phyloP scores from a whole-genome alignment of 1,139 yeast genomes.

The Meyerozyma athensensis region DNA sequence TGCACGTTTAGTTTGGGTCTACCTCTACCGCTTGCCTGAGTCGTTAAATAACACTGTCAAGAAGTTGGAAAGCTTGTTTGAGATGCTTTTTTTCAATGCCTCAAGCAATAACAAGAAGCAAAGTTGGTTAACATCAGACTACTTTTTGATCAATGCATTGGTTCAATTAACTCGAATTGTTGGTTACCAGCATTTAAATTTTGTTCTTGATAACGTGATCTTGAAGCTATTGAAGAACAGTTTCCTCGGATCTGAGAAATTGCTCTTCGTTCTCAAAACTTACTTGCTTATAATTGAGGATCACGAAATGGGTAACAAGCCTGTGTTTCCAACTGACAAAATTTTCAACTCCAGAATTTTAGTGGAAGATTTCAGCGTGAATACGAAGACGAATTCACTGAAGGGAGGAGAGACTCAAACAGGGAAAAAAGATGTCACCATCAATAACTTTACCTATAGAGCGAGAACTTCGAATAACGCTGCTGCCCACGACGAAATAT shows the following conservation, averaged over 20 bases:
- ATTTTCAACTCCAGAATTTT: conserved; percentile 26
- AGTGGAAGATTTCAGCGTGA: conserved; percentile 8
- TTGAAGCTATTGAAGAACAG: conserved; percentile 64
- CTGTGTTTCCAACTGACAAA: conserved; percentile 72
- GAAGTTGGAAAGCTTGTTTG: conserved; percentile 45
- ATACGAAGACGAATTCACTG: conserved; percentile 3
- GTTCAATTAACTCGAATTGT: conserved; percentile 70
- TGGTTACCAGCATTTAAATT: conserved; percentile 76
- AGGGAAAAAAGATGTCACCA: conserved; percentile 6
- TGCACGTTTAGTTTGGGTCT: conserved; percentile 84
- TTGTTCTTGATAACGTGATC: conserved; percentile 71
- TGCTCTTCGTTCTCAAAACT: conserved; percentile 65
- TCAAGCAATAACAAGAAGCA: conserved; percentile 50
- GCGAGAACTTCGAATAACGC: conserved; percentile 44
- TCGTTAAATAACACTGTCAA: conserved; percentile 83
- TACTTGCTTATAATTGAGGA: conserved; percentile 69
- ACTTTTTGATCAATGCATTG: conserved; percentile 56
- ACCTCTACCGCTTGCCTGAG: conserved; percentile 79
- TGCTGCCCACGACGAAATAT: conserved; percentile 69
- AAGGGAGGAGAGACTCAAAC: conserved; percentile 7
- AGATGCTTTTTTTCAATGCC: conserved; percentile 46
- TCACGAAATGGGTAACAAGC: conserved; percentile 50
- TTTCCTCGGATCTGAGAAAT: conserved; percentile 60
- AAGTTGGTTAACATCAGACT: conserved; percentile 67
- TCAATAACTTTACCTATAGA: conserved; percentile 30